These are phyloP conservation scores for Leucosporidium scottii DNA, from an alignment of 768 basidiomycete species.

Conservation along the genomic window DNA sequence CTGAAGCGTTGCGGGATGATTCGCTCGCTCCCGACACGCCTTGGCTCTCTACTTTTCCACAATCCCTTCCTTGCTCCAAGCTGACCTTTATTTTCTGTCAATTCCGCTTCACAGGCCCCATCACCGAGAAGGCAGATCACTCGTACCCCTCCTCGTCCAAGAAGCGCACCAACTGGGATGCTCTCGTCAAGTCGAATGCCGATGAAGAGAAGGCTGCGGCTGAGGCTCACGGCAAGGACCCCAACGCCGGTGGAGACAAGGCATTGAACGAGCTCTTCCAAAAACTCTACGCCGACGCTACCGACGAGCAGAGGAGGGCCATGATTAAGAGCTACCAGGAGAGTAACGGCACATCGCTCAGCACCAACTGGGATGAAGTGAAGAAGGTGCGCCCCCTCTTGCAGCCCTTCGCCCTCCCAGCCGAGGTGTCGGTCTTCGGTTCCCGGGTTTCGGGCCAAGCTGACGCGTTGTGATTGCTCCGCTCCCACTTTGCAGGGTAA, in stretches of 20 bases:
- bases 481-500: conserved; percentile 37
- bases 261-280: conserved; percentile 67
- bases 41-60: too few relatives aligned
- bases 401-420: neutral
- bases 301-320: conserved; percentile 81
- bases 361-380: conserved; percentile 93
- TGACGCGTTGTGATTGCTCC: neutral
- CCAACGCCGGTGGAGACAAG: conserved; percentile 81
- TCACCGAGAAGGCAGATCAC: conserved; percentile 38
- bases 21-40: too few relatives aligned
- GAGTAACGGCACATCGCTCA: conserved; percentile 88
- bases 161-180: conserved; percentile 81
- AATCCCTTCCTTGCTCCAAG: too few relatives aligned
- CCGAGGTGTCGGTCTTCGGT: neutral
- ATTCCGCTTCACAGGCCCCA: neutral
- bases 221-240: conserved; percentile 51
- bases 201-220: conserved; percentile 53
- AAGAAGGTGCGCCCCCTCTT: conserved; percentile 44
- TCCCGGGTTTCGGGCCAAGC: neutral
- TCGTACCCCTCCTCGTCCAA: conserved; percentile 41
- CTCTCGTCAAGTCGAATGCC: conserved; percentile 61
- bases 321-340: conserved; percentile 98
- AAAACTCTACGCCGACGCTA: conserved; percentile 76
- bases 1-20: too few relatives aligned
- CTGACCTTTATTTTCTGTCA: too few relatives aligned